Conservation (phyloP, 768 basidiomycete genomes). For the Leccinum truebloodii region DNA sequence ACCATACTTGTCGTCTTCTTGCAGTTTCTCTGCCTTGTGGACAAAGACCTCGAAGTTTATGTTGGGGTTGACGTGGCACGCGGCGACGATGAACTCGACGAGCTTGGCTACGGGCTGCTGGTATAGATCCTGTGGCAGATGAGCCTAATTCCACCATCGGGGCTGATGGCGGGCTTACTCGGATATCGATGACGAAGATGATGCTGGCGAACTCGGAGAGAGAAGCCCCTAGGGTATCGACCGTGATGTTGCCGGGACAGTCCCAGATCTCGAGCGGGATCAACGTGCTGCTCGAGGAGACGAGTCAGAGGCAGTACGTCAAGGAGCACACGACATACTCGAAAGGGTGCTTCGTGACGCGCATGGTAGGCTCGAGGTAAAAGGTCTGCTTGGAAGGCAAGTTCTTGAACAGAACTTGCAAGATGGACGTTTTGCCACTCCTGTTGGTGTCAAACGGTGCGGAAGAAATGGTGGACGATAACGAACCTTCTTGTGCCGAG, state of each 20-base stretch:
- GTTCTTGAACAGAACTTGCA: slow-evolving; percentile 88
- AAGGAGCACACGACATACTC: slow-evolving; percentile 59
- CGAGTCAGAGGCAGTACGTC: no score
- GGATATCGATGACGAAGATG: slow-evolving; percentile 94
- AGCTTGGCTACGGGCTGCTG: slow-evolving; percentile 82
- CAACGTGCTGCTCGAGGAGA: slow-evolving; percentile 60
- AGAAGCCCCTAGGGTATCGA: slow-evolving; percentile 73
- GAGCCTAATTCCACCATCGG: background rate
- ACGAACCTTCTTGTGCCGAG: slow-evolving; percentile 67
- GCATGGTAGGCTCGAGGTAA: slow-evolving; percentile 85
- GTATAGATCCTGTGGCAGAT: slow-evolving; percentile 65
- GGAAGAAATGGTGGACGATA: background rate
- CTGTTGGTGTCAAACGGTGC: slow-evolving; percentile 39
- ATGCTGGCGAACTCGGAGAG: slow-evolving; percentile 81
- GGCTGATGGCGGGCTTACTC: slow-evolving; percentile 48
- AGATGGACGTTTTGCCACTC: slow-evolving; percentile 90
- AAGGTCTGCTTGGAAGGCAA: slow-evolving; percentile 83
- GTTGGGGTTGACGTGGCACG: slow-evolving; percentile 71
- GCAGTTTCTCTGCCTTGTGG: slow-evolving; percentile 90
- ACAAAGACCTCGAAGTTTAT: slow-evolving; percentile 90
- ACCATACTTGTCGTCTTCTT: slow-evolving; percentile 92
- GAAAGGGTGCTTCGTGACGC: slow-evolving; percentile 69
- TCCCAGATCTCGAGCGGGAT: slow-evolving; percentile 96
- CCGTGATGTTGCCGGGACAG: slow-evolving; percentile 83
- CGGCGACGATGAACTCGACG: slow-evolving; percentile 77